These are phyloP conservation scores for Colletotrichum sp. DNA, from an alignment of 2,329 filamentous ascomycete species.

Conservation along the genomic window DNA sequence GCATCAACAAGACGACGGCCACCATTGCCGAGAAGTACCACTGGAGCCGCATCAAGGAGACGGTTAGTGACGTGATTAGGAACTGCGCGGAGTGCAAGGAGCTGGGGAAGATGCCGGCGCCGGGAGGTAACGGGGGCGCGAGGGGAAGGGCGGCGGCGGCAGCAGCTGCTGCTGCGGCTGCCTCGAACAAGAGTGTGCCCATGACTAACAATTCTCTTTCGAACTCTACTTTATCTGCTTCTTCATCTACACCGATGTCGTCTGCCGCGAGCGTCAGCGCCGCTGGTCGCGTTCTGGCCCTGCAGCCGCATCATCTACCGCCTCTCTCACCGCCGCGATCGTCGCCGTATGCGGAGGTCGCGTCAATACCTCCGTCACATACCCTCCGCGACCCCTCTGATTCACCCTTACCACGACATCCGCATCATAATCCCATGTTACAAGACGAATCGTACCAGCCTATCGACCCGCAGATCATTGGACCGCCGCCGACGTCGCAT, in stretches of 20 bases:
- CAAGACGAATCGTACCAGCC: constrained; percentile 50
- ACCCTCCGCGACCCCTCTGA: constrained; percentile 34
- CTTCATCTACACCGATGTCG: neutral
- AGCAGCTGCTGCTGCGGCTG: neutral
- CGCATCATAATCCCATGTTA: constrained; percentile 38
- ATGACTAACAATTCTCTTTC: neutral
- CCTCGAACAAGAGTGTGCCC: neutral
- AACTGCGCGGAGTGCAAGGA: constrained; percentile 93
- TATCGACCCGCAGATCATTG: constrained; percentile 66
- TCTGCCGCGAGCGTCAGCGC: constrained; percentile 17
- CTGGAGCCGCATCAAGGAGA: constrained; percentile 98
- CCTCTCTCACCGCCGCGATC: constrained; percentile 27
- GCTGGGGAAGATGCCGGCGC: constrained; percentile 59
- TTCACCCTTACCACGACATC: constrained; percentile 26
- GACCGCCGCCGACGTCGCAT: constrained; percentile 35
- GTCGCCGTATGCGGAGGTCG: constrained; percentile 54
- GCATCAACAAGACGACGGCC: constrained; percentile 98
- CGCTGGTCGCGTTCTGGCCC: constrained; percentile 13
- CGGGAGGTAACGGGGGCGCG: constrained; percentile 1
- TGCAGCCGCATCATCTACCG: constrained; percentile 26
- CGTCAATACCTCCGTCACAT: constrained; percentile 44
- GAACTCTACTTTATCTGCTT: neutral
- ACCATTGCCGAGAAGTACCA: constrained; percentile 93
- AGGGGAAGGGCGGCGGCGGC: neutral
- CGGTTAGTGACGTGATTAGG: constrained; percentile 91